These are phyloP conservation scores for Boletus sp. DNA, from an alignment of 1,284 basidiomycete species.

Conservation along the genomic window DNA sequence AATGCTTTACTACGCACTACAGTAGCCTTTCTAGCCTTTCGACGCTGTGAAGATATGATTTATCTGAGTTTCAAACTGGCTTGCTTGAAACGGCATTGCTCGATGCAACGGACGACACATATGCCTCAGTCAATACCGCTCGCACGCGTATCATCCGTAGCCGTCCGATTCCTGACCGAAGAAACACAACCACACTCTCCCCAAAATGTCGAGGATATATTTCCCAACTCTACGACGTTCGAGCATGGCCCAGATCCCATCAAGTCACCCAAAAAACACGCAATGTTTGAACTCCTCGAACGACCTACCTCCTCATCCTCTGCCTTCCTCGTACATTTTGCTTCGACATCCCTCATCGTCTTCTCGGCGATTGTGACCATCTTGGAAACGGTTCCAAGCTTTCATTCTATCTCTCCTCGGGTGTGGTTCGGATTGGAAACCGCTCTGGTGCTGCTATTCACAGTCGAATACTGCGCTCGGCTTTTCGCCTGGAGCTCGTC, in stretches of 20 bases:
- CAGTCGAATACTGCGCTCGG: constrained; percentile 73
- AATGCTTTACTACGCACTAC: too few relatives aligned
- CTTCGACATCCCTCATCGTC: constrained; percentile 65
- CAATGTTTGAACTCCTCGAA: constrained; percentile 65
- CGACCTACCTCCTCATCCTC: constrained; percentile 66
- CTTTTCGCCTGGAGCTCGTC: constrained; percentile 67
- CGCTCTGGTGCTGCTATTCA: constrained; percentile 78
- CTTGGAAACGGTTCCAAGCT: constrained; percentile 82
- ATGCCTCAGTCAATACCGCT: constrained; percentile 38
- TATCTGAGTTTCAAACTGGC: too few relatives aligned
- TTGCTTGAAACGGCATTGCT: too few relatives aligned
- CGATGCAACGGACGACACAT: too few relatives aligned
- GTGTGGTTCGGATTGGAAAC: constrained; percentile 86
- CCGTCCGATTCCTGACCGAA: constrained; percentile 44
- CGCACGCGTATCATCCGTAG: constrained; percentile 27
- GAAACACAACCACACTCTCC: constrained; percentile 37
- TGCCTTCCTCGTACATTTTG: constrained; percentile 68
- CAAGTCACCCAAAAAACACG: constrained; percentile 59
- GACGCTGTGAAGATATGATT: too few relatives aligned
- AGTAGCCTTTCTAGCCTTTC: too few relatives aligned
- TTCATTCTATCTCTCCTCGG: constrained; percentile 70
- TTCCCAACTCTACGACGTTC: constrained; percentile 38
- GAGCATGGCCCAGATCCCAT: constrained; percentile 46
- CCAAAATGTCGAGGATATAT: constrained; percentile 41
- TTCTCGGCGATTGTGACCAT: constrained; percentile 80